Evolutionary conservation across 257 asterid genomes (phyloP), one percentile per base, ranked within the genome.

Genomic region (Gentiana macrophylla): DNA sequence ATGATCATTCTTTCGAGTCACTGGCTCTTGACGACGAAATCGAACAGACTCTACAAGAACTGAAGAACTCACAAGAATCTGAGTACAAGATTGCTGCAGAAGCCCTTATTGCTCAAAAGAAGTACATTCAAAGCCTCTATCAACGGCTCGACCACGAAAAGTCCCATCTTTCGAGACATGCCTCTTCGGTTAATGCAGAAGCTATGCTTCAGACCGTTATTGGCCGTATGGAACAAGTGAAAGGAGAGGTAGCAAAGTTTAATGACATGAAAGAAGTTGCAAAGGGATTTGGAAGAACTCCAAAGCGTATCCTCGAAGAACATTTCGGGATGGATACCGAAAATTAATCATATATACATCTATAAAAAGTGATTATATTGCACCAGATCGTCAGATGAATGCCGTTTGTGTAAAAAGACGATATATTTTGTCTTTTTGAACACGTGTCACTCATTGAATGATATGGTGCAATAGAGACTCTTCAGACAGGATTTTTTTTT

Each of bases 261-360:
- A 70, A 70, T 64, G 92, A 74, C 57, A 84, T 84, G 93, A 74
- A 73, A 59, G 74, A 65, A 59, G 86, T 80, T 44, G 76, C 80
- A 1, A 80, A 79, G 52, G 95, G 95, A 60, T 86, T 84, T 24
- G 95, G 90, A 63, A 75, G 76, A 60, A 76, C 83, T 68, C 65
- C 90, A 37, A 73, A 72, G 57, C 70, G 44, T 15, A 77, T 72
- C 59, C 90, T 83, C 52, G 59, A 72, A 68, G 81, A 81, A 49
- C 80, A 70, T 50, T 81, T 79, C 67, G 74, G 70, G 64, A 52
- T 78, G 8, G 86, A 70, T 36, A 55, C 53, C 60, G 77, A 74
- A 41, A 62, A 52, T 61, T 59, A 67, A 66, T 55, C 24, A 24
- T 24, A 24, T 24, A 24, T 24, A 24, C 24, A 24, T 24, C 24